These are phyloP conservation scores for Nakazawaea sp. DNA, from an alignment of 805 yeast genomes.

Conservation along the genomic window DNA sequence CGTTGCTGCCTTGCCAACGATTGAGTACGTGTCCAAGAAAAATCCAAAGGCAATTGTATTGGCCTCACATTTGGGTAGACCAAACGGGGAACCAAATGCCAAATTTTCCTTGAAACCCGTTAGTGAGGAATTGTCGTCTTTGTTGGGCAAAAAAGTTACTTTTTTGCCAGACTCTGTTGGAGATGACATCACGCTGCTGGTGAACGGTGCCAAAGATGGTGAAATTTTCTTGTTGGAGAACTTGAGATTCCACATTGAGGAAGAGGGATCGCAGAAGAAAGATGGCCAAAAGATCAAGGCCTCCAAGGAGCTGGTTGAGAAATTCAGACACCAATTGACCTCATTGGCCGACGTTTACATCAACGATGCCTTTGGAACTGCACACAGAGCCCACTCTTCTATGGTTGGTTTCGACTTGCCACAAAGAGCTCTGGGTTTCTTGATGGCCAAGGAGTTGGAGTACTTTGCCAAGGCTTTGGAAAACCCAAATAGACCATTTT, in stretches of 20 bases:
- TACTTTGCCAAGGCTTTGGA: slow-evolving; percentile 98
- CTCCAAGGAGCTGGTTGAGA: slow-evolving; percentile 71
- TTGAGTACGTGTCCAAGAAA: slow-evolving; percentile 87
- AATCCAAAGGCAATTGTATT: slow-evolving; percentile 86
- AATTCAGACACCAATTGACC: slow-evolving; percentile 86
- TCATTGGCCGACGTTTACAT: slow-evolving; percentile 94
- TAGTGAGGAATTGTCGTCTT: slow-evolving; percentile 77
- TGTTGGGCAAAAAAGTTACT: slow-evolving; percentile 66
- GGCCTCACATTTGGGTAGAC: slow-evolving; percentile 99
- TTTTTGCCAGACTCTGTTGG: slow-evolving; percentile 95
- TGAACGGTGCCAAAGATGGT: slow-evolving; percentile 68
- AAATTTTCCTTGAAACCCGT: slow-evolving; percentile 94
- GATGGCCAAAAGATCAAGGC: slow-evolving; percentile 95
- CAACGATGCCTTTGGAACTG: slow-evolving; percentile 98
- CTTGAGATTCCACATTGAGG: slow-evolving; percentile 97
- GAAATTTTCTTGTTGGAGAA: slow-evolving; percentile 89
- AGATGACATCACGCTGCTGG: slow-evolving; percentile 74
- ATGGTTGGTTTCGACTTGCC: slow-evolving; percentile 97
- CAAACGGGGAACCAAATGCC: slow-evolving; percentile 84
- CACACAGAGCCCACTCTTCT: slow-evolving; percentile 99
- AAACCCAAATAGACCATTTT: slow-evolving; percentile 96
- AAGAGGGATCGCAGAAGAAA: slow-evolving; percentile 89
- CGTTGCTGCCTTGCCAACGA: slow-evolving; percentile 98
- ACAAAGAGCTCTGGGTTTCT: slow-evolving; percentile 98
- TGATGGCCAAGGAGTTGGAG: slow-evolving; percentile 93